phyloP scores from a whole-genome alignment of 1,139 yeast species.

The Wickerhamomyces sp. region DNA sequence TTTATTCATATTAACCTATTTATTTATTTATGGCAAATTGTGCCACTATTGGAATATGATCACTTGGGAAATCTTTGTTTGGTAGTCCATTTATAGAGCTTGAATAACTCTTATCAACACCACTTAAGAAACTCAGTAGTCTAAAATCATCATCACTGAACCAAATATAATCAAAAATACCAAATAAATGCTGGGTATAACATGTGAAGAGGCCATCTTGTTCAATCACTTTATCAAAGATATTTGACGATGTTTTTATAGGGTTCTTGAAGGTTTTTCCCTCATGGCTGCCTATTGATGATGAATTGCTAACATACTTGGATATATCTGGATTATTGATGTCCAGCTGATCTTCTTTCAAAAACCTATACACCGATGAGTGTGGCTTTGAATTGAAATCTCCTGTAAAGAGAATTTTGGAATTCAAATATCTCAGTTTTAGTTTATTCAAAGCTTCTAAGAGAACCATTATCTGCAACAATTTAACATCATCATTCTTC shows the following conservation, averaged over 20 bases:
- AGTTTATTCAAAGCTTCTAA: constrained; percentile 35
- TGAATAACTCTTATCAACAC: constrained; percentile 68
- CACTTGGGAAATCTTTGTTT: constrained; percentile 85
- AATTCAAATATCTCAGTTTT: constrained; percentile 24
- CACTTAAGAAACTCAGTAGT: constrained; percentile 55
- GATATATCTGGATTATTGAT: constrained; percentile 11
- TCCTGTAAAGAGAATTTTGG: constrained; percentile 37
- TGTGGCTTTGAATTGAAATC: constrained; percentile 50
- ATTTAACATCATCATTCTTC: constrained; percentile 51
- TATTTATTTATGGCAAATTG: constrained; percentile 50
- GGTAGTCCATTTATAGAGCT: constrained; percentile 79
- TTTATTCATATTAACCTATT: constrained; percentile 2
- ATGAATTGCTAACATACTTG: constrained; percentile 9
- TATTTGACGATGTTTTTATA: constrained; percentile 27
- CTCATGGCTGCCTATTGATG: not conserved
- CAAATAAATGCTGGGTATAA: constrained; percentile 43
- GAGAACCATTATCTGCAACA: constrained; percentile 47
- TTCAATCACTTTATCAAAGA: constrained; percentile 30
- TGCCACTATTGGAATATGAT: constrained; percentile 80
- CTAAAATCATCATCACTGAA: constrained; percentile 35
- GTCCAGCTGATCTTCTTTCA: constrained; percentile 32
- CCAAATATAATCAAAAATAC: constrained; percentile 58
- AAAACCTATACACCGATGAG: constrained; percentile 43
- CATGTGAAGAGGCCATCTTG: constrained; percentile 41
- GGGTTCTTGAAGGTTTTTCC: constrained; percentile 25